Evolutionary conservation across 768 basidiomycete species (phyloP), one percentile per base, ranked within the genome.

Genomic region (Filobasidium wieringae): DNA sequence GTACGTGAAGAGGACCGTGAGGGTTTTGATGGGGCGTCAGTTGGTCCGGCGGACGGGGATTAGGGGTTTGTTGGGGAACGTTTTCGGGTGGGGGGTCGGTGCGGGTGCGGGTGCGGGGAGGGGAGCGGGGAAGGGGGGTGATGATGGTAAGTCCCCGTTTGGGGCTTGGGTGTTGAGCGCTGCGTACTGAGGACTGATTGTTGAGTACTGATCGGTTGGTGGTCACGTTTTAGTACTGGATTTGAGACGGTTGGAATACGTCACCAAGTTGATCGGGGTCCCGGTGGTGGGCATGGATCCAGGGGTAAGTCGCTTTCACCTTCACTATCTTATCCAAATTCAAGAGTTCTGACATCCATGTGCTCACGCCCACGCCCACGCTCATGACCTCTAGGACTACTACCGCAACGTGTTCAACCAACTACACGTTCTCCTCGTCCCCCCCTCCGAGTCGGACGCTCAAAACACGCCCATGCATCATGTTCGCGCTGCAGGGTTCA

Each of bases 191-290:
- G 29, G 7, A 24, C 39, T 43, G 36, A n/a, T 5, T 24, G 14
- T 22, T 12, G 17, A 39, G 17, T 26, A 26, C 12, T 40, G 34
- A 52, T 39, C 17, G 31, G 27, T 7, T n/a, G 17, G 8, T 3
- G 14, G 24, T 14, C 15, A 22, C 5, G 11, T 29, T 17, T 19
- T 24, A 66, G 66, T 64, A 17, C 50, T 64, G 7, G 68, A 69
- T 19, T 55, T 53, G 30, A 24, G 58, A 59, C 87, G 85, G 67
- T 77, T 90, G 29, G 84, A 89, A 58, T 83, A 84, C 55, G 77
- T 88, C 31, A 79, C 86, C 19, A 77, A 76, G 6, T 78, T 87
- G 19, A 68, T 95, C 50, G 77, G 82, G n/a, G 77, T 84, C 12
- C 88, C 89, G 0, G 71, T 79, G 0, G 77, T 74, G 12, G 79